Evolutionary conservation across 2,329 filamentous ascomycete species (phyloP).

Genomic region (Diaporthe aspalathi): DNA sequence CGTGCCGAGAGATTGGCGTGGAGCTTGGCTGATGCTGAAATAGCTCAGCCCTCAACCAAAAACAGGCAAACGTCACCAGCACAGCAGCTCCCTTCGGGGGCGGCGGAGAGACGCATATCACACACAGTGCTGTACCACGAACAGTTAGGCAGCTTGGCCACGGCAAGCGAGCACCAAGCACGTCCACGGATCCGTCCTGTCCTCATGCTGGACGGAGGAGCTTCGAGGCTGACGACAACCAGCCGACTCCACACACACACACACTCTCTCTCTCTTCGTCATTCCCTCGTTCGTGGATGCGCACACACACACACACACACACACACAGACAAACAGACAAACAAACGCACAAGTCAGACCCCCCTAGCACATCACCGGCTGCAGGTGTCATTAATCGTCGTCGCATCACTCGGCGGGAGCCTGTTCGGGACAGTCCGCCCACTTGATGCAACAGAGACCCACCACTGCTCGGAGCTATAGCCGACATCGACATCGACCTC

Average conservation of each 20-base stretch:
- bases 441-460: slow-evolving; percentile 19
- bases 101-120: too few relatives aligned
- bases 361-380: not conserved
- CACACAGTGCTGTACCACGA: too few relatives aligned
- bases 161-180: not conserved
- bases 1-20: slow-evolving; percentile 24
- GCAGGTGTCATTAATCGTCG: not conserved
- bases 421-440: slow-evolving; percentile 12
- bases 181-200: not conserved
- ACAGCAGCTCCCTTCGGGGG: not conserved
- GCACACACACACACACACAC: too few relatives aligned
- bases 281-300: not conserved
- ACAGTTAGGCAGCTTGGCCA: not conserved
- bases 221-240: not conserved
- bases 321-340: too few relatives aligned
- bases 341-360: not conserved
- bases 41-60: not conserved
- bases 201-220: not conserved
- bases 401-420: slow-evolving; percentile 21
- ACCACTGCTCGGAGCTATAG: slow-evolving; percentile 7
- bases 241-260: too few relatives aligned
- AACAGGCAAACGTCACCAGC: slow-evolving; percentile 1
- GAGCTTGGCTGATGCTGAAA: slow-evolving; percentile 15
- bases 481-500: not conserved
- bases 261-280: not conserved